Base-by-base conservation (phyloP, 2,329 filamentous ascomycete species). In the Ascosphaera pollenicola region DNA sequence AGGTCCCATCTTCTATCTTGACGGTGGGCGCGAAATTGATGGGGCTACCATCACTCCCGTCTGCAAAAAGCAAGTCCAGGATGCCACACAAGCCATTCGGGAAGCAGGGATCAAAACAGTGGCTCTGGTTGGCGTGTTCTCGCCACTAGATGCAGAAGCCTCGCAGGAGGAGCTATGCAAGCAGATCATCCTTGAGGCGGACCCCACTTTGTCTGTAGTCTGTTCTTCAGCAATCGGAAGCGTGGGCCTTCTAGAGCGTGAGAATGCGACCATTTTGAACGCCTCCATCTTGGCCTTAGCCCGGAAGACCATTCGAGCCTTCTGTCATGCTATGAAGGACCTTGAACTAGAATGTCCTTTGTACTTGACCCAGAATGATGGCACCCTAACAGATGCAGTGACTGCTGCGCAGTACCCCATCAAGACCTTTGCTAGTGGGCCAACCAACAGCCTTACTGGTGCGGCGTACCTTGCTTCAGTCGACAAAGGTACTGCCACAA, bases 221-320 rank as follows among this genome's bases (percentile, higher is more conserved):
- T 64, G 59, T 42, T 64, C 62, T 0, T 55, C 59, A 28, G 51
- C 58, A 17, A 60, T 66, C 15, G 63, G 60, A 0, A 57, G 57
- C 2, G 58, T 59, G 0, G 64, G 64, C 0, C 47, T 65, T 1
- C 43, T 65, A 8, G 72, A 75, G 52, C 61, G 73, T 30, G 73
- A 77, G 50, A 77, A 77, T 47, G 72, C 73, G 0, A 65, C 69
- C 2, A 72, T 77, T 15, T 55, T 78, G 16, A 77, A 78, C 45
- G 73, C 71, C 0, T 65, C 70, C 2, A 72, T 77, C 26, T 55
- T 75, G 8, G 50, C 60, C 0, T 73, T 74, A 47, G 72, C 70
- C 0, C 59, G 62, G 13, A 60, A 60, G 44, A 75, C 70, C 0
- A 73, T 75, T 43, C 56, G 55, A 8, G 64, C 64, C 1, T 76